Percentiles rank a stretch among this genome's conserved stretches.
Conservation (phyloP, 2,329 filamentous ascomycete genomes). For the Aureobasidium sp. region DNA sequence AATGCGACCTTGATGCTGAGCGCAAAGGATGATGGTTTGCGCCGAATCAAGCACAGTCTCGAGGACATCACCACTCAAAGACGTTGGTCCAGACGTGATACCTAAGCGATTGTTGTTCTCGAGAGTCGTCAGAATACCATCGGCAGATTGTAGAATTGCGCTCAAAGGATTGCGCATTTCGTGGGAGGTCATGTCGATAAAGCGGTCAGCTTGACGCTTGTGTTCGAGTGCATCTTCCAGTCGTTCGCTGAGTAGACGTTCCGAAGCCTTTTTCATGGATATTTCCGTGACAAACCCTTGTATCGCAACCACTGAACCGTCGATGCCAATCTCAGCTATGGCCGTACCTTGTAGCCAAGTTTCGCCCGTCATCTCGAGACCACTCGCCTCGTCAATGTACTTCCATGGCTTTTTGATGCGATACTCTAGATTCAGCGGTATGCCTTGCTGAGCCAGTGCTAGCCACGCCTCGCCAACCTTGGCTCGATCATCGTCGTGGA, state of each 20-base stretch:
- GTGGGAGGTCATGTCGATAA: slow-evolving; percentile 28
- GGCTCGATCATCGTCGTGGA: slow-evolving; percentile 26
- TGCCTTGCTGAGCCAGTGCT: slow-evolving; percentile 24
- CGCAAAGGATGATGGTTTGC: slow-evolving; percentile 17
- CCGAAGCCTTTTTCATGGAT: slow-evolving; percentile 25
- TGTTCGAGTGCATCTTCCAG: slow-evolving; percentile 30
- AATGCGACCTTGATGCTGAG: slow-evolving; percentile 30
- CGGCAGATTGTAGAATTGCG: slow-evolving; percentile 37
- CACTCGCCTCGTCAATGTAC: slow-evolving; percentile 20
- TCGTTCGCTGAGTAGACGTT: slow-evolving; percentile 22
- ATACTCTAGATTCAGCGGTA: slow-evolving; percentile 29
- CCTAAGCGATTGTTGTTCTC: slow-evolving; percentile 8
- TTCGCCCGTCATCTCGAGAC: slow-evolving; percentile 21
- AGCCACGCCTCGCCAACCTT: slow-evolving; percentile 26
- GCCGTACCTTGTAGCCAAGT: slow-evolving; percentile 27
- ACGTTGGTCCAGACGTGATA: neutral
- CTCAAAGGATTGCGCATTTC: slow-evolving; percentile 37
- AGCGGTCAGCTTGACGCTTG: slow-evolving; percentile 29
- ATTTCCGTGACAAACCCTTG: slow-evolving; percentile 29
- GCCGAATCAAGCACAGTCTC: slow-evolving; percentile 18
- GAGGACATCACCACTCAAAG: neutral
- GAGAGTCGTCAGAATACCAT: slow-evolving; percentile 32
- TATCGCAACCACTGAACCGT: slow-evolving; percentile 22
- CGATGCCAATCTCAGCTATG: slow-evolving; percentile 24
- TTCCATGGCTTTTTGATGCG: slow-evolving; percentile 31